A percentile compares a stretch with the other conserved stretches of the same genome.
Conservation (phyloP, 2,329 filamentous ascomycete genomes). For the Arthrobotrys pseudoclavata region DNA sequence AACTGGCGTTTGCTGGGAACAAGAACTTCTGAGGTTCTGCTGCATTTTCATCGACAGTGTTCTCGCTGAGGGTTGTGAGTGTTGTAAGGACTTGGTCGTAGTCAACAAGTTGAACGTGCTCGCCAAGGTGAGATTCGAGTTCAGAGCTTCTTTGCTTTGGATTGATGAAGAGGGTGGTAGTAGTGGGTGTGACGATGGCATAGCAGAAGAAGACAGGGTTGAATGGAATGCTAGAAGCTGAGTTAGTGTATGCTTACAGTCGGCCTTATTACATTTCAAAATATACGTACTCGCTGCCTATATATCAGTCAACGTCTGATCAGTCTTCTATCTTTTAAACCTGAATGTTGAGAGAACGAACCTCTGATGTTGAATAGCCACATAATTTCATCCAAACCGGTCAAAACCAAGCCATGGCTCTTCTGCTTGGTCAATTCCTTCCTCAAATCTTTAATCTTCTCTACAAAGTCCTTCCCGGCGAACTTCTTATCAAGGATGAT, state of each 20-base stretch:
- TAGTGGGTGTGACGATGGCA: slow-evolving; percentile 82
- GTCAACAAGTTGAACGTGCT: slow-evolving; percentile 80
- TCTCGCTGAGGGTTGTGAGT: slow-evolving; percentile 73
- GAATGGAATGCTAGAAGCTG: slow-evolving; percentile 78
- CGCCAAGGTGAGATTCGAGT: slow-evolving; percentile 77
- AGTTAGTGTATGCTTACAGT: slow-evolving; percentile 5
- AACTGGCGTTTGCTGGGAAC: slow-evolving; percentile 89
- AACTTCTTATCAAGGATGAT: slow-evolving; percentile 79
- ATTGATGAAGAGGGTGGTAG: slow-evolving; percentile 86
- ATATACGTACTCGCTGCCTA: slow-evolving; percentile 53
- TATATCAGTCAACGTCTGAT: background rate
- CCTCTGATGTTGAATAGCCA: slow-evolving; percentile 98
- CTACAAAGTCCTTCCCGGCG: slow-evolving; percentile 83
- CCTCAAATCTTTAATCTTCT: slow-evolving; percentile 87
- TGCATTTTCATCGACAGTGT: slow-evolving; percentile 64
- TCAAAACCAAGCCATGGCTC: slow-evolving; percentile 86
- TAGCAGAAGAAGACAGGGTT: slow-evolving; percentile 99
- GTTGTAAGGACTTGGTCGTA: slow-evolving; percentile 87
- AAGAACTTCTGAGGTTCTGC: slow-evolving; percentile 74
- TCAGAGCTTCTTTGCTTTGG: slow-evolving; percentile 79
- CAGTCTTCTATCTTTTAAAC: background rate
- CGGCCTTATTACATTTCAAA: background rate
- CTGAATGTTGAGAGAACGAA: slow-evolving; percentile 71
- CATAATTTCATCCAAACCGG: slow-evolving; percentile 94
- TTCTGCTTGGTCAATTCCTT: slow-evolving; percentile 94